Evolutionary conservation across 768 basidiomycete species (phyloP), one percentile per base, ranked within the genome.

Genomic region (Lentinula edodes): DNA sequence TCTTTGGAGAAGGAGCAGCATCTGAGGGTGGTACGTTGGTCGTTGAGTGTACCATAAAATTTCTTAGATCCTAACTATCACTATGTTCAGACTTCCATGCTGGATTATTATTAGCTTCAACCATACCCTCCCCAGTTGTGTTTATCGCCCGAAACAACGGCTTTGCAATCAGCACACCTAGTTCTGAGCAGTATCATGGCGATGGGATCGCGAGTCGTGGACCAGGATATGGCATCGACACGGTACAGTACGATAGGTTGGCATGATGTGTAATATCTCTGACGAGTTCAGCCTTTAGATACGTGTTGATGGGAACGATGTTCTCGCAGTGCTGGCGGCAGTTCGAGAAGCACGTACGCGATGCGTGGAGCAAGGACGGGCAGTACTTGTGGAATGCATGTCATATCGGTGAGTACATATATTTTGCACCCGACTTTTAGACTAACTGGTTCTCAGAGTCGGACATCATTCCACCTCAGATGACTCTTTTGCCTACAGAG

Each of bases 401-500:
- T 89, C 89, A 7, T 96, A 96, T 69, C 85, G 94, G 85, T 86
- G 63, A 35, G 79, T 69, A 32, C 20, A 4, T 41, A n/a, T 20
- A 13, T 16, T 6, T 8, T 58, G 0, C 15, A 2, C 23, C 39
- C 42, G 15, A 32, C 7, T 15, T 8, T 34, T 15, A 13, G 38
- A 20, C 42, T 34, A 38, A 45, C 36, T 6, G 23, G 38, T 61
- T 52, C 64, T 50, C 69, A 90, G 90, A 32, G 88, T 97, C 12
- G 90, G 94, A n/a, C 94, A 98, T 70, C 93, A 95, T 70, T 93
- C 91, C 16, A 95, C 92, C 0, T 96, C 95, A 9, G 95, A 98
- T 68, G 95, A 98, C 72, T 95, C 93, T 5, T 95, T 91, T 68
- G 95, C 94, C 20, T 98, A 98, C 72, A 86, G 95, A 43, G 82